Percentiles rank a stretch among this genome's conserved stretches.
Evolutionary conservation across 495 filamentous ascomycete species (phyloP).

Genomic region (Neurospora sp.): DNA sequence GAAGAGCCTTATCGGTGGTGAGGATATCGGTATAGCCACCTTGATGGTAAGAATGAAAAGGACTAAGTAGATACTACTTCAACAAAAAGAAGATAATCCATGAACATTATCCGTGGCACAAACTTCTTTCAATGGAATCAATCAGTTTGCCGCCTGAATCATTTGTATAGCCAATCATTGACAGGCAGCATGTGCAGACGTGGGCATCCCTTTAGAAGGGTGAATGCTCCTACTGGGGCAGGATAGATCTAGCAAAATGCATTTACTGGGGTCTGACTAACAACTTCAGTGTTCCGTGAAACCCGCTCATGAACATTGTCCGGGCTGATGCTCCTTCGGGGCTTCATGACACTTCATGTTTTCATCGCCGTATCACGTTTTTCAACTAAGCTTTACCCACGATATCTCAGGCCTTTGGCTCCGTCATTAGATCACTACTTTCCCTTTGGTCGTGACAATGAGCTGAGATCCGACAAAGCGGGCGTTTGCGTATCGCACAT

Average conservation of each 20-base stretch:
- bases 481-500: slow-evolving; percentile 13
- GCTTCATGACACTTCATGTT: neutral
- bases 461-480: slow-evolving; percentile 8
- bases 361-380: neutral
- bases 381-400: neutral
- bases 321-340: neutral
- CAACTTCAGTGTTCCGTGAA: neutral
- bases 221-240: neutral
- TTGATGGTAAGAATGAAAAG: neutral
- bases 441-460: slow-evolving; percentile 6
- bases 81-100: neutral
- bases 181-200: neutral
- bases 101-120: neutral
- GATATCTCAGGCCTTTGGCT: neutral
- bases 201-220: neutral
- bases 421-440: neutral
- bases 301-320: neutral
- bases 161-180: neutral
- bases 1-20: neutral
- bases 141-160: neutral
- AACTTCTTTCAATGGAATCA: neutral
- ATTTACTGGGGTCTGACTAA: neutral
- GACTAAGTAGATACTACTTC: neutral
- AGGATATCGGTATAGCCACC: neutral
- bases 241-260: neutral